Percentiles rank a stretch among this genome's conserved stretches.
phyloP scores from a whole-genome alignment of 2,329 filamentous ascomycete genomes.

The Gaeumannomyces tritici region DNA sequence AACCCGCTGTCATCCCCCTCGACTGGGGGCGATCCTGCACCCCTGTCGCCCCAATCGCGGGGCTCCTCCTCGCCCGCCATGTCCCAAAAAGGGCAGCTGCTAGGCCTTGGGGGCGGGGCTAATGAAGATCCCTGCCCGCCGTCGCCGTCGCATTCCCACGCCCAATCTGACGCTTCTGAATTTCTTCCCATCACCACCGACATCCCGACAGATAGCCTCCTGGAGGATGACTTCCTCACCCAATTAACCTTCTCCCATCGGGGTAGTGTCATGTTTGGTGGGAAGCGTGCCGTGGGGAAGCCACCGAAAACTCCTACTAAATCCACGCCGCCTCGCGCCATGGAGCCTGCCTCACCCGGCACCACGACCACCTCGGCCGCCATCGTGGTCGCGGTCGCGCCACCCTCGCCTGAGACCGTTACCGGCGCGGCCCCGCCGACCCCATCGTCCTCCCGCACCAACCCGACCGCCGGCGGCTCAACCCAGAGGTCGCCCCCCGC shows the following conservation, averaged over 20 bases:
- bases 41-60: slow-evolving; percentile 6
- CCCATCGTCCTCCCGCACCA: slow-evolving; percentile 11
- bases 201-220: slow-evolving; percentile 46
- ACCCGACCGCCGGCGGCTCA: not conserved
- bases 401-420: slow-evolving; percentile 5
- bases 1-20: not conserved
- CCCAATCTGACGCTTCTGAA: slow-evolving; percentile 6
- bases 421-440: slow-evolving; percentile 6
- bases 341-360: not conserved
- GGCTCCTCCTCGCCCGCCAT: slow-evolving; percentile 15
- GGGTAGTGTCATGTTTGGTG: slow-evolving; percentile 53
- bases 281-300: slow-evolving; percentile 23
- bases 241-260: slow-evolving; percentile 52
- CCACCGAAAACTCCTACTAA: slow-evolving; percentile 8
- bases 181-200: slow-evolving; percentile 44
- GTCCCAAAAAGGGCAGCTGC: slow-evolving; percentile 15
- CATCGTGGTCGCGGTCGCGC: slow-evolving; percentile 6
- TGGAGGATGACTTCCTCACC: slow-evolving; percentile 49
- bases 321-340: not conserved
- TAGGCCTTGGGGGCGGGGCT: slow-evolving; percentile 2
- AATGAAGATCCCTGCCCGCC: slow-evolving; percentile 1
- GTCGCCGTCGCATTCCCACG: not conserved
- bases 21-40: not conserved
- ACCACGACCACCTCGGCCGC: not conserved
- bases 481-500: not conserved